Base-by-base conservation (phyloP, 768 basidiomycete species). In the Zangia roseola region DNA sequence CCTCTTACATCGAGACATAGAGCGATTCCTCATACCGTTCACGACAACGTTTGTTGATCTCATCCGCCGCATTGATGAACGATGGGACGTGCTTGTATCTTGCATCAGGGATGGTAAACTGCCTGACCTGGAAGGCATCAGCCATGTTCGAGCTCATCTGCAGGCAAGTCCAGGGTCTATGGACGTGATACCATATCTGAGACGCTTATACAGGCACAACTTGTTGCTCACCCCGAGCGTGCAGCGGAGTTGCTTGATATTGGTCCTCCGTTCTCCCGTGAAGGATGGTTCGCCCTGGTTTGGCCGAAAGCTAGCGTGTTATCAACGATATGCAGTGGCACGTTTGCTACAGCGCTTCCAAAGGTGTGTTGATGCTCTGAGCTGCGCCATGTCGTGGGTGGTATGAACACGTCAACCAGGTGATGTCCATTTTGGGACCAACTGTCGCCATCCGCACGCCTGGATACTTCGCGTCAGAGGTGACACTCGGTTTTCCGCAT, bases 191-290 rank as follows among this genome's bases (percentile, higher is more conserved):
- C n/a, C 1, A 3, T 44, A n/a, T 37, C 40, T 2, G 50, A 40
- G 9, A 0, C 13, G 30, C 3, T 6, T 26, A 19, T 13, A 7
- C 16, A 63, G 61, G 43, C 41, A 19, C 46, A 50, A 0, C 35
- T 65, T 2, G 30, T 28, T 7, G 45, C 58, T 5, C 19, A 58
- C 21, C 54, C 60, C 0, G 30, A 39, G 6, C 56, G 60, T 12
- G 63, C 63, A 17, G 42, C 47, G 4, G 63, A 65, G 23, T 41
- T 63, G 5, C 21, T 20, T 13, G 49, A 46, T 10, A 60, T 63
- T 2, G 61, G 58, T 0, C 37, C 55, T 5, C 54, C 61, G 13
- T 45, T 34, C n/a, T 50, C 50, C 14, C 40, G 10, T 12, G 52
- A 51, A 23, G 61, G 58, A 30, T 63, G 62, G 61, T 36, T 43